Conservation (phyloP, 345 rosid species). For the Nasturtium officinale region DNA sequence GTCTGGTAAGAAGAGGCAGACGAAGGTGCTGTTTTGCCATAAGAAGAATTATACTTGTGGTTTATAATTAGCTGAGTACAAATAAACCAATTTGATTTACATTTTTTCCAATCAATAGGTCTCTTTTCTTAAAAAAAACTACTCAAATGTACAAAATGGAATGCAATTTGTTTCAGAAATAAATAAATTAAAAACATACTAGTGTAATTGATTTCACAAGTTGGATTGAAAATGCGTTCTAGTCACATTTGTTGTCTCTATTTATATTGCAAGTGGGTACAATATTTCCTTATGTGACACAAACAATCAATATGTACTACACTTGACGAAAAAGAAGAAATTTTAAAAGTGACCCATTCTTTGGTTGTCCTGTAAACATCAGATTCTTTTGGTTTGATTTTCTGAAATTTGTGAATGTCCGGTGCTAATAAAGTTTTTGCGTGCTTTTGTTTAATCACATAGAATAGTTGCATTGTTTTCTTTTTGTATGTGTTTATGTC, state of each 20-base stretch:
- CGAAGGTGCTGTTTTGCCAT: constrained; percentile 34
- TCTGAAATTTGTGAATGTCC: constrained; percentile 12
- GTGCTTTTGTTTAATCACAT: background rate
- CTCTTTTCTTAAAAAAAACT: no score
- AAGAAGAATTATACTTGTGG: constrained; percentile 33
- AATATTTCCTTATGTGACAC: constrained; percentile 23
- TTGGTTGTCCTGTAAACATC: constrained; percentile 30
- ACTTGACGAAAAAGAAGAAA: constrained; percentile 34
- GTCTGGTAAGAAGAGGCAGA: constrained; percentile 36
- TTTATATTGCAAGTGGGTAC: constrained; percentile 34
- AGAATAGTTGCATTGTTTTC: no score
- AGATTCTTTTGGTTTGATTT: constrained; percentile 37
- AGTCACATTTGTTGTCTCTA: constrained; percentile 26
- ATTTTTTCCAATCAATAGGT: background rate
- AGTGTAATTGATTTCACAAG: constrained; percentile 1
- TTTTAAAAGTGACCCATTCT: constrained; percentile 34
- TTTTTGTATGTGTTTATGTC: background rate
- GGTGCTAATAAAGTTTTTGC: background rate
- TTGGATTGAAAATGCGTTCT: constrained; percentile 28
- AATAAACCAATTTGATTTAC: background rate
- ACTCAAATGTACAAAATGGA: background rate
- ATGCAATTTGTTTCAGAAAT: background rate
- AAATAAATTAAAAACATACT: background rate
- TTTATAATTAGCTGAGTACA: constrained; percentile 2
- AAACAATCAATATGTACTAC: constrained; percentile 27